These are phyloP conservation scores for Schizochytrium sp. DNA, from an alignment of 108 stramenopile genomes.

Conservation along the genomic window DNA sequence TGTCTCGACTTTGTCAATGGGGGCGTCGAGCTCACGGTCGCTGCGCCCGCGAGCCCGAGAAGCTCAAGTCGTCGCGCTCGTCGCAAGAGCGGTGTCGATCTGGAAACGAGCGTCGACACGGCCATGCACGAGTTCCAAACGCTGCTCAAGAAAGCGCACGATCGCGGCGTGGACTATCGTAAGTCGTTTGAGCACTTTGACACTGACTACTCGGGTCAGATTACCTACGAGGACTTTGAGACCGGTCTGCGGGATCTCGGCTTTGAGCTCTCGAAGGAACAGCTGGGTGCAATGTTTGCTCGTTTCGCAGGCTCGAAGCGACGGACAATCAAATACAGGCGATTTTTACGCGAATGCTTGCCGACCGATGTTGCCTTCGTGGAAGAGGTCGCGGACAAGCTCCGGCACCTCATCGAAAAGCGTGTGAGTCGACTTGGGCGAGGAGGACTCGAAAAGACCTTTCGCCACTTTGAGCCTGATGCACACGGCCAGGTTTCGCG, in stretches of 20 bases:
- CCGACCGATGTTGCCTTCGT: not conserved
- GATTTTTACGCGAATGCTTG: not conserved
- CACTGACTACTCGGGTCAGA: not conserved
- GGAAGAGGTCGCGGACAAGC: not conserved
- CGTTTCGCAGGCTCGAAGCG: not conserved
- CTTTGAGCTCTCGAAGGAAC: not conserved
- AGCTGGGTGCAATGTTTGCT: not conserved
- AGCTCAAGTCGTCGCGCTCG: not conserved
- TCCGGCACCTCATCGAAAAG: not conserved
- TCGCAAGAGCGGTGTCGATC: not conserved
- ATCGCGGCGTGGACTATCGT: not conserved
- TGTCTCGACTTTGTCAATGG: not conserved
- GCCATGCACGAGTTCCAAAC: not conserved
- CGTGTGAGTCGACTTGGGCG: not conserved
- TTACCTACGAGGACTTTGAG: not conserved
- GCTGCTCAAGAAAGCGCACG: not conserved
- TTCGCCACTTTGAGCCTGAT: not conserved
- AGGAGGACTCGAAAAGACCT: not conserved
- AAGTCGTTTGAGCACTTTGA: slow-evolving; percentile 16
- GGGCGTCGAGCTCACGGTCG: not conserved
- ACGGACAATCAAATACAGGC: not conserved
- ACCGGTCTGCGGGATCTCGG: not conserved
- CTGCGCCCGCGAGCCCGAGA: not conserved
- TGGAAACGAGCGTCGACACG: not conserved
- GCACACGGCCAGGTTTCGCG: not conserved